Conservation (phyloP, 176 grass and related monocot species). For the Cymbopogon citratus region DNA sequence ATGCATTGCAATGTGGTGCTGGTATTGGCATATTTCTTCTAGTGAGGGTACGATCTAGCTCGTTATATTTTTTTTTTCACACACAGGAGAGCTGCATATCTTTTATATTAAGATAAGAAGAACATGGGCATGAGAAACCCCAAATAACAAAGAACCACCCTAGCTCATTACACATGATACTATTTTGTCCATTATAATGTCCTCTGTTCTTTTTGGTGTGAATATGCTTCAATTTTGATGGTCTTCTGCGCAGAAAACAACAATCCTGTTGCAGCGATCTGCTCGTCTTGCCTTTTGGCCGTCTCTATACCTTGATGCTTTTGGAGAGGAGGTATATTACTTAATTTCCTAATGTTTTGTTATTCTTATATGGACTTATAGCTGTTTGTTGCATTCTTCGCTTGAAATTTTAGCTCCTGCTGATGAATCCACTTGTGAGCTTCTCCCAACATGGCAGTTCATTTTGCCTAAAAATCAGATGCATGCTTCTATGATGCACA, state of each 20-base stretch:
- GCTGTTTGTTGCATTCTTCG: neutral
- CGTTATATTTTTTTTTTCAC: neutral
- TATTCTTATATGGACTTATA: neutral
- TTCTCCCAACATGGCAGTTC: neutral
- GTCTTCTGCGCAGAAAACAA: constrained; percentile 72
- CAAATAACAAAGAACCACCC: neutral
- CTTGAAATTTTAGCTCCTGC: neutral
- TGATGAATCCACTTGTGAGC: neutral
- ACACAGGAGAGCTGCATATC: neutral
- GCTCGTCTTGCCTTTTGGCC: constrained; percentile 83
- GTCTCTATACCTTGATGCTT: constrained; percentile 85
- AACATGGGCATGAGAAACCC: neutral
- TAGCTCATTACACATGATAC: neutral
- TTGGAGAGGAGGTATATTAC: constrained; percentile 93
- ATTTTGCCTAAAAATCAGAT: neutral
- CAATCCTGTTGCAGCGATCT: constrained; percentile 89
- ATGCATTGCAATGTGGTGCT: constrained; percentile 78
- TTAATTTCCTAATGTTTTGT: constrained; percentile 1
- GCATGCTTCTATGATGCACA: neutral
- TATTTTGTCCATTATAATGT: neutral
- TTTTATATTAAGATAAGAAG: neutral
- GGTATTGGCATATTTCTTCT: constrained; percentile 93
- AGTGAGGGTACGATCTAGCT: constrained; percentile 72
- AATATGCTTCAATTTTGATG: constrained; percentile 11
- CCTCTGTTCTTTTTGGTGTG: neutral